Conservation (phyloP, 2,329 filamentous ascomycete genomes). For the Aspergillus alliaceus region DNA sequence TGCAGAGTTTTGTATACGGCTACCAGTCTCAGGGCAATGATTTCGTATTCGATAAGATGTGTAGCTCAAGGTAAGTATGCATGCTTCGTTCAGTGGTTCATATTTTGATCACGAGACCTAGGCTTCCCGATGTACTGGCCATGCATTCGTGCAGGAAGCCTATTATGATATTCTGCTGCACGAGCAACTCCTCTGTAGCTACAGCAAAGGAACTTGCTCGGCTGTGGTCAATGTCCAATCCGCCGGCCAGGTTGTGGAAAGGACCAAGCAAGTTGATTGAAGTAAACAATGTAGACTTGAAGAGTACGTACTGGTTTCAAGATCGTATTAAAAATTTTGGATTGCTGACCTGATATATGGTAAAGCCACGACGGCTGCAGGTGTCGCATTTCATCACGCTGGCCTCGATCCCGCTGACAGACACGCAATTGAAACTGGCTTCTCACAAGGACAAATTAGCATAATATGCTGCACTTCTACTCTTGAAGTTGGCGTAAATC, state of each 20-base stretch:
- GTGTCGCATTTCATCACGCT: conserved; percentile 81
- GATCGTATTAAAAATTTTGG: neutral
- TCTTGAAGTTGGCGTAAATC: conserved; percentile 77
- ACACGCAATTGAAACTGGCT: conserved; percentile 65
- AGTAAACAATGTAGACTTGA: conserved; percentile 62
- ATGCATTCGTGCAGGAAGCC: conserved; percentile 71
- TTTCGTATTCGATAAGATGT: conserved; percentile 71
- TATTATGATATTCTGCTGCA: conserved; percentile 81
- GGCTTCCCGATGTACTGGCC: conserved; percentile 65
- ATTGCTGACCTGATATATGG: conserved; percentile 10
- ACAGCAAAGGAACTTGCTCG: conserved; percentile 69
- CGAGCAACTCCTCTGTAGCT: conserved; percentile 65
- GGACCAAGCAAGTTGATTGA: conserved; percentile 53
- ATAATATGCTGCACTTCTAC: conserved; percentile 89
- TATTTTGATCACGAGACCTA: conserved; percentile 28
- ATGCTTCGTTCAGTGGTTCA: neutral
- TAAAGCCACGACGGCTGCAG: conserved; percentile 50
- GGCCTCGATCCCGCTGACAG: conserved; percentile 68
- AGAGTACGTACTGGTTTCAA: conserved; percentile 43
- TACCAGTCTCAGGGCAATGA: conserved; percentile 67
- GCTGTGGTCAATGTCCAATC: conserved; percentile 59
- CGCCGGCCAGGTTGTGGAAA: conserved; percentile 62
- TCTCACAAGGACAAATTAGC: conserved; percentile 68
- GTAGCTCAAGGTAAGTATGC: conserved; percentile 57
- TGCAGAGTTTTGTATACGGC: conserved; percentile 75